Conservation (phyloP, 129 eudicot genomes). For the Flaveria ramosissima region DNA sequence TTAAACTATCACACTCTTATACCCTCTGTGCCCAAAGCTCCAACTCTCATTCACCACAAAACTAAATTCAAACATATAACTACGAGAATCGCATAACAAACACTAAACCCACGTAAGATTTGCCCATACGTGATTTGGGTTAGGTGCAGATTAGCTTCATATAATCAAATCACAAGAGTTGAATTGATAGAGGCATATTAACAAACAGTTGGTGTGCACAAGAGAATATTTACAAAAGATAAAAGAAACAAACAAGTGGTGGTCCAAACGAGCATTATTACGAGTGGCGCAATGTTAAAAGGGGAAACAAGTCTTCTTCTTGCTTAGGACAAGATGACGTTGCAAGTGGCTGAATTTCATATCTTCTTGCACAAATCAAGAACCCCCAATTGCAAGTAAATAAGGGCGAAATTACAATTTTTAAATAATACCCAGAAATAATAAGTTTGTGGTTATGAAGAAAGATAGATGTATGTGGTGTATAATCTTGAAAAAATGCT, state of each 20-base stretch:
- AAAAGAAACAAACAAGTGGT: conserved; percentile 29
- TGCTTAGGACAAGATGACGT: too few relatives aligned
- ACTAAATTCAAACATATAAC: too few relatives aligned
- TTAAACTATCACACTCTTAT: background rate
- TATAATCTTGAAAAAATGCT: conserved; percentile 16
- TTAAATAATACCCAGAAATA: too few relatives aligned
- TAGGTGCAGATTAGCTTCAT: conserved; percentile 4
- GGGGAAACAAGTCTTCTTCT: conserved; percentile 17
- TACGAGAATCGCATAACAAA: background rate
- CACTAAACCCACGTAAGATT: background rate
- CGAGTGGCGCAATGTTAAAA: conserved; percentile 31
- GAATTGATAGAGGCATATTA: conserved; percentile 27
- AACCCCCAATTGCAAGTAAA: conserved; percentile 5
- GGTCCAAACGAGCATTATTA: conserved; percentile 40
- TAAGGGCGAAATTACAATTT: conserved; percentile 14
- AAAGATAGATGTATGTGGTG: background rate
- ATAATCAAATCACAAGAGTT: conserved; percentile 9
- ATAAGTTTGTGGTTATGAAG: conserved; percentile 1
- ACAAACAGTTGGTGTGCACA: conserved; percentile 35
- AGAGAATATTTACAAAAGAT: background rate
- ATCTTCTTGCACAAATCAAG: conserved; percentile 3
- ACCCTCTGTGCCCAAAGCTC: background rate
- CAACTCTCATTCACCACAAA: too few relatives aligned
- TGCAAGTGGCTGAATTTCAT: conserved; percentile 1
- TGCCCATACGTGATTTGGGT: conserved; percentile 18